Percentiles rank a stretch among this genome's conserved stretches.
phyloP scores from a whole-genome alignment of 441 rosid species.

The Isatis lusitanica region DNA sequence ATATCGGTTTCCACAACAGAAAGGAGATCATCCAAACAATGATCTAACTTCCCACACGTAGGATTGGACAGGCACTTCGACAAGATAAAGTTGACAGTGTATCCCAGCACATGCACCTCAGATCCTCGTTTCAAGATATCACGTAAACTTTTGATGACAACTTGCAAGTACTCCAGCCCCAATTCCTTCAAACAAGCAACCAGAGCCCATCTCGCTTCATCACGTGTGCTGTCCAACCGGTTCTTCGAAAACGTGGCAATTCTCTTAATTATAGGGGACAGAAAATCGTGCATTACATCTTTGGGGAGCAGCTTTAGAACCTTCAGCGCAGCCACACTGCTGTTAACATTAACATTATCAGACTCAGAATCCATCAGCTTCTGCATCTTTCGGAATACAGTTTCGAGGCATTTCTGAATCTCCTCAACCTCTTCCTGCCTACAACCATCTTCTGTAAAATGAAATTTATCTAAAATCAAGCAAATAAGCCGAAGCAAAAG shows the following conservation, averaged over 20 bases:
- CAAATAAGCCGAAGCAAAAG: conserved; percentile 69
- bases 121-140: conserved; percentile 81
- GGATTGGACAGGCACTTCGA: conserved; percentile 53
- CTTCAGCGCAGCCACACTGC: conserved; percentile 76
- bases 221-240: conserved; percentile 67
- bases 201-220: conserved; percentile 87
- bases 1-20: conserved; percentile 73
- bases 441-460: conserved; percentile 50
- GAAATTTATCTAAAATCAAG: conserved; percentile 77
- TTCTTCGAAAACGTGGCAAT: conserved; percentile 73
- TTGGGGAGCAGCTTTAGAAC: conserved; percentile 87
- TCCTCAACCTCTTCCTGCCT: conserved; percentile 44
- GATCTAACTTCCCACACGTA: conserved; percentile 65
- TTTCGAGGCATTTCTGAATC: conserved; percentile 35
- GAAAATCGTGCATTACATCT: conserved; percentile 63
- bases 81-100: conserved; percentile 67
- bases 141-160: conserved; percentile 61
- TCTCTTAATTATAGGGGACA: conserved; percentile 76
- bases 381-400: conserved; percentile 43
- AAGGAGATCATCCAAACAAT: conserved; percentile 82
- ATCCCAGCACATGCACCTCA: conserved; percentile 91
- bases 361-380: conserved; percentile 62
- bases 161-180: conserved; percentile 80
- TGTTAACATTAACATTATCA: conserved; percentile 67
- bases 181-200: conserved; percentile 91